Conservation (phyloP, 2,329 filamentous ascomycete genomes). For the Beauveria medogensis region DNA sequence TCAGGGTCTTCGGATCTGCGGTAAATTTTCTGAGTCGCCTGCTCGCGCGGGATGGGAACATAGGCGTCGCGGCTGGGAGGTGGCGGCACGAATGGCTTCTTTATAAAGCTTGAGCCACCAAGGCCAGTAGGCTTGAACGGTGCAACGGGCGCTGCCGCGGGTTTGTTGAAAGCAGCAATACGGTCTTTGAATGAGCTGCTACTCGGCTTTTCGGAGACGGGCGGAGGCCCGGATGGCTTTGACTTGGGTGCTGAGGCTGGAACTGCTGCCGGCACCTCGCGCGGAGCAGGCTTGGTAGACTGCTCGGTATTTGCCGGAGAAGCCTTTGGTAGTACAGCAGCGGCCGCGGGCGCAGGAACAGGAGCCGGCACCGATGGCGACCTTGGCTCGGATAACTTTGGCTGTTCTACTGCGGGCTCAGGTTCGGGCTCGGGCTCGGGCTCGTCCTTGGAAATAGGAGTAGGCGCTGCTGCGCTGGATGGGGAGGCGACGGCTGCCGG, state of each 20-base stretch:
- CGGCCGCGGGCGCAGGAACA: conserved; percentile 21
- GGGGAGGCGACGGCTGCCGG: conserved; percentile 13
- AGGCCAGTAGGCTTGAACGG: conserved; percentile 76
- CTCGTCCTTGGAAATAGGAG: conserved; percentile 23
- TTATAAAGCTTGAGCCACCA: conserved; percentile 66
- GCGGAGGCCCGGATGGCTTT: conserved; percentile 52
- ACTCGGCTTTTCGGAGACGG: conserved; percentile 63
- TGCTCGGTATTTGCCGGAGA: conserved; percentile 23
- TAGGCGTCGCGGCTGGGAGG: conserved; percentile 90
- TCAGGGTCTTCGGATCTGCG: conserved; percentile 80
- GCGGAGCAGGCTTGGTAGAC: conserved; percentile 27
- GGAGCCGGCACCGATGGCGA: conserved; percentile 23
- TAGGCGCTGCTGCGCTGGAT: conserved; percentile 20
- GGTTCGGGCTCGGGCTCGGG: conserved; percentile 28
- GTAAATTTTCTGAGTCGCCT: conserved; percentile 67
- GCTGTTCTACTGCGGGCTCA: neutral
- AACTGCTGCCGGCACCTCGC: conserved; percentile 30
- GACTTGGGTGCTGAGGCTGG: conserved; percentile 29
- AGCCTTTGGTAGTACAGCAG: conserved; percentile 18
- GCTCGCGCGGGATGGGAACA: conserved; percentile 66
- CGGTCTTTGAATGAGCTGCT: conserved; percentile 83
- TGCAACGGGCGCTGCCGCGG: conserved; percentile 74
- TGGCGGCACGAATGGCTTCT: conserved; percentile 93
- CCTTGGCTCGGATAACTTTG: conserved; percentile 19
- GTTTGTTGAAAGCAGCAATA: conserved; percentile 94